phyloP scores from a whole-genome alignment of 1,284 basidiomycete genomes.

The Ustilago cynodontis region DNA sequence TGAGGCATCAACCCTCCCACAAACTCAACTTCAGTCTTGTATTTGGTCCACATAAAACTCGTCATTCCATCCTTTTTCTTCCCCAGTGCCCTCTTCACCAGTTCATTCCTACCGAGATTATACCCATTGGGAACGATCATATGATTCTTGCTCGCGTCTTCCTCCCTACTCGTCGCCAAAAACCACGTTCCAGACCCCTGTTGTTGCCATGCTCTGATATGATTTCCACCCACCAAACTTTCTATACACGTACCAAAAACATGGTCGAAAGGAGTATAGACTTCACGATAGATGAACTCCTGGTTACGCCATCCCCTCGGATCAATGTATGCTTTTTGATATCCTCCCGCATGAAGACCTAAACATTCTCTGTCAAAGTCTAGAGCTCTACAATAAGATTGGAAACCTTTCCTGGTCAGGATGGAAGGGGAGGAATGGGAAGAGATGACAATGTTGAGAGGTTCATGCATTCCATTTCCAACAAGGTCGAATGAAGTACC shows the following conservation, averaged over 20 bases:
- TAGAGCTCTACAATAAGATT: slow-evolving; percentile 57
- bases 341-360: slow-evolving; percentile 58
- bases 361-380: slow-evolving; percentile 67
- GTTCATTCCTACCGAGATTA: slow-evolving; percentile 76
- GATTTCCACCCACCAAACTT: slow-evolving; percentile 86
- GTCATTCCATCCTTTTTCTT: slow-evolving; percentile 41
- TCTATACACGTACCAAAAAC: slow-evolving; percentile 72
- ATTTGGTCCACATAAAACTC: slow-evolving; percentile 68
- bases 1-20: slow-evolving; percentile 74
- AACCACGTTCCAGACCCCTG: slow-evolving; percentile 80
- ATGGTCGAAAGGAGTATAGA: slow-evolving; percentile 55
- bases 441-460: slow-evolving; percentile 65
- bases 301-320: slow-evolving; percentile 50
- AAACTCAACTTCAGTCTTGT: slow-evolving; percentile 73
- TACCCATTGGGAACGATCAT: slow-evolving; percentile 59
- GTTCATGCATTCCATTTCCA: slow-evolving; percentile 57
- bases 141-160: slow-evolving; percentile 48
- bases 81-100: slow-evolving; percentile 70
- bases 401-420: slow-evolving; percentile 59
- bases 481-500: slow-evolving; percentile 53
- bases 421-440: slow-evolving; percentile 52
- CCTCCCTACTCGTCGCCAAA: slow-evolving; percentile 74
- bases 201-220: slow-evolving; percentile 77
- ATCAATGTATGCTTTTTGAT: slow-evolving; percentile 55
- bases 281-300: slow-evolving; percentile 57